These are phyloP conservation scores for Sedum album DNA, from an alignment of 164 flowering plant species.

Conservation along the genomic window DNA sequence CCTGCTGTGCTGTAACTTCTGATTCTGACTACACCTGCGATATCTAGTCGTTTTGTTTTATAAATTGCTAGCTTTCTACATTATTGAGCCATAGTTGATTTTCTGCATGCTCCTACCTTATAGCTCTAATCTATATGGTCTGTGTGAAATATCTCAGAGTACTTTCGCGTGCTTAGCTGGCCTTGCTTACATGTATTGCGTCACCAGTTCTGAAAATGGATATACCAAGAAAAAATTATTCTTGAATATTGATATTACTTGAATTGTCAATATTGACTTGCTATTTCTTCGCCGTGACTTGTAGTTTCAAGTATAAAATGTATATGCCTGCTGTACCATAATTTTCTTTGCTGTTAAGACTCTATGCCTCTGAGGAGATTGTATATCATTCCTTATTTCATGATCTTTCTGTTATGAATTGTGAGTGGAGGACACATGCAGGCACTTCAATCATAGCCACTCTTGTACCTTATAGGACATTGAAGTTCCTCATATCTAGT, in stretches of 20 bases:
- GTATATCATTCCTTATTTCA: neutral
- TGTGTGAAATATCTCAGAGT: neutral
- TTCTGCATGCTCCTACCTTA: neutral
- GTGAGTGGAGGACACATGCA: constrained; percentile 5
- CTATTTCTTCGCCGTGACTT: neutral
- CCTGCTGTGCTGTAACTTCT: constrained; percentile 85
- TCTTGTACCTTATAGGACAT: constrained; percentile 1
- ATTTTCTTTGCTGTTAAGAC: too few relatives aligned
- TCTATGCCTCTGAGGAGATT: neutral
- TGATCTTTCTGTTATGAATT: neutral
- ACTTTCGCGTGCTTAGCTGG: neutral
- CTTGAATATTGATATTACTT: neutral
- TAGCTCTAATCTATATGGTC: neutral
- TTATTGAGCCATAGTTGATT: neutral
- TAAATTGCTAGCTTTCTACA: constrained; percentile 8
- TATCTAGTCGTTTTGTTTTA: constrained; percentile 9
- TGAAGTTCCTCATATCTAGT: neutral
- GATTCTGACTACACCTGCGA: constrained; percentile 38
- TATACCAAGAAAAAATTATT: neutral
- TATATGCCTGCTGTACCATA: neutral
- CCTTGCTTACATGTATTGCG: neutral
- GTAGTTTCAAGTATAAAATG: neutral
- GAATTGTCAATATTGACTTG: neutral
- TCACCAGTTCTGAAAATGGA: neutral
- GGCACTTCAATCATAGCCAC: constrained; percentile 4